Evolutionary conservation across 306 rosid genomes (phyloP), one percentile per base, ranked within the genome.

Genomic region (Glycine soja): DNA sequence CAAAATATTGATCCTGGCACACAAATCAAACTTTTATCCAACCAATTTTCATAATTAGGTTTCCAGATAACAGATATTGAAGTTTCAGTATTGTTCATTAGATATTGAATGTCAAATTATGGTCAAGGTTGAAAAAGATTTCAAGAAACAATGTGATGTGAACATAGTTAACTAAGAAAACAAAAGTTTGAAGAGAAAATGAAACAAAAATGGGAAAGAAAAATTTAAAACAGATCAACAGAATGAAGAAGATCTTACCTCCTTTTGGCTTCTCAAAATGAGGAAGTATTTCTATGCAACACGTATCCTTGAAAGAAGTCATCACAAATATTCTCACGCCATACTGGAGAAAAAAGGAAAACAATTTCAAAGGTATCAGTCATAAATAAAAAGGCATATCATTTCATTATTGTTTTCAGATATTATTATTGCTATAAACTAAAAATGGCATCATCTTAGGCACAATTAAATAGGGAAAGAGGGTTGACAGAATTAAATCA

Each of bases 201-300:
- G 72, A 56, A 47, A 14, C 46, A 36, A 16, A 59, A 56, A 45
- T 15, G 69, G 65, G 45, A 18, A 34, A 38, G 48, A 36, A 61
- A 58, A 58, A 58, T 75, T 16, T 67, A 7, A 14, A 30, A 38
- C 11, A 24, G 30, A 24, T 24, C 30, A 24, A 24, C 30, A 24
- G 30, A 24, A 24, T 24, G 30, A 24, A 24, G 30, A 24, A 24
- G 30, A 24, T 24, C 30, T 74, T 81, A 94, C 98, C 97, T 86
- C 83, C 87, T 72, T 89, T 87, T 66, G 95, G 88, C 69, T 79
- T 89, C 85, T 85, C 86, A 72, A 54, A 47, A 76, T 76, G 86
- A 19, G 97, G 97, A 91, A 95, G 90, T 83, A 95, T 93, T 88
- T 95, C 97, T 77, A 90, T 88, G 92, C 87, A 90, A 84, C 88